phyloP scores from a whole-genome alignment of 2,329 filamentous ascomycete species.

The Colletotrichum zoysiae region DNA sequence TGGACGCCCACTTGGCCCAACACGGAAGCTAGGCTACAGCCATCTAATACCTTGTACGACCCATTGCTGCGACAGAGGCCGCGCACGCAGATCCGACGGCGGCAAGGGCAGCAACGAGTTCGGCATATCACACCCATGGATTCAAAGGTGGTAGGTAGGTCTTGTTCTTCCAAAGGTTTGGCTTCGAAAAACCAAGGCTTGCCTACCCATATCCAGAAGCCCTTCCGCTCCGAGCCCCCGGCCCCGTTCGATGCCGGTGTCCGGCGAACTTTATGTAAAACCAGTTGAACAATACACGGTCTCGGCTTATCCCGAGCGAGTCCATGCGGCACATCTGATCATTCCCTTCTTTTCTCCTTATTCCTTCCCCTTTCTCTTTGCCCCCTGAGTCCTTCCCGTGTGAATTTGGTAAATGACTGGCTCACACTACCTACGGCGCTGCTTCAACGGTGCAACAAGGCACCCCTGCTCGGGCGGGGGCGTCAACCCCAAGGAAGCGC shows the following conservation, averaged over 20 bases:
- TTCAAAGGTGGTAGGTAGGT: no score
- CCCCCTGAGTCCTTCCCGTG: neutral
- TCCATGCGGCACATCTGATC: neutral
- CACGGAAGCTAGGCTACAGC: neutral
- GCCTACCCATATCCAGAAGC: neutral
- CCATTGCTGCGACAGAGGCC: no score
- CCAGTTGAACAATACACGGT: no score
- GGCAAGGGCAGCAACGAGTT: no score
- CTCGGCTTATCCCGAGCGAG: neutral
- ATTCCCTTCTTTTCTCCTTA: neutral
- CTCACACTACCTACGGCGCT: neutral
- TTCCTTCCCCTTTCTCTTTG: no score
- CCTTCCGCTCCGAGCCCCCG: neutral
- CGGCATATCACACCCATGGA: no score
- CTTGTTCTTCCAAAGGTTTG: no score
- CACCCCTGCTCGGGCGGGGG: slow-evolving; percentile 22
- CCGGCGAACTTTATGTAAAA: neutral
- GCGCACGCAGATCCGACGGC: no score
- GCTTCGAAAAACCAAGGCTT: neutral
- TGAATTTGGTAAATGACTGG: neutral
- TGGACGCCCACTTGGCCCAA: neutral
- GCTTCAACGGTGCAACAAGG: slow-evolving; percentile 1
- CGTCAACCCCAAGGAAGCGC: neutral
- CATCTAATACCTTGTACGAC: no score
- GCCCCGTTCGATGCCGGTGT: neutral